These are phyloP conservation scores for Lachnellula subtilissima DNA, from an alignment of 2,329 filamentous ascomycete genomes.

Conservation along the genomic window DNA sequence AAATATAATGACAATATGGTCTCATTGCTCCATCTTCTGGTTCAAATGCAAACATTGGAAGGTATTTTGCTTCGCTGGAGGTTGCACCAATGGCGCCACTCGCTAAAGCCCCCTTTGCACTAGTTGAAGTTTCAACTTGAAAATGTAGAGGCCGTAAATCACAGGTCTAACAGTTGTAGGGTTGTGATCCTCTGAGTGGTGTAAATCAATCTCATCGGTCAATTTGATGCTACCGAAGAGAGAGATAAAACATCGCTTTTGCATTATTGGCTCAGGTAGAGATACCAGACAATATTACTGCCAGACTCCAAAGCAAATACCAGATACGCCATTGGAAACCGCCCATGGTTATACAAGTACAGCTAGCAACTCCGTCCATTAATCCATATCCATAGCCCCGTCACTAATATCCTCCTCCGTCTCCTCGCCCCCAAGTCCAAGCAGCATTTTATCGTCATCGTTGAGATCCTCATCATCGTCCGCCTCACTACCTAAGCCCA, in stretches of 20 bases:
- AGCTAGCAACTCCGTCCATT: not conserved
- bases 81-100: not conserved
- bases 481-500: slow-evolving; percentile 42
- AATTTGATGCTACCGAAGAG: too few relatives aligned
- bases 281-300: not conserved
- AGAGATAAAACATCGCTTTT: too few relatives aligned
- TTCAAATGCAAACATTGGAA: not conserved
- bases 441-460: slow-evolving; percentile 40
- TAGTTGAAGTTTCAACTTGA: too few relatives aligned
- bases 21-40: too few relatives aligned
- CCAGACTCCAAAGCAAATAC: not conserved
- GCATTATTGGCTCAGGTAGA: too few relatives aligned
- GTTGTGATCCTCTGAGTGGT: too few relatives aligned
- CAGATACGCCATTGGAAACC: not conserved
- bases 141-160: too few relatives aligned
- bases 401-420: slow-evolving; percentile 32
- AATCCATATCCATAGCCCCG: slow-evolving; percentile 29
- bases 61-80: not conserved
- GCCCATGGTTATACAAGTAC: not conserved
- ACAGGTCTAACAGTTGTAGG: too few relatives aligned
- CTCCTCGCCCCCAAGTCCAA: slow-evolving; percentile 29
- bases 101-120: not conserved
- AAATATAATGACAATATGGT: too few relatives aligned
- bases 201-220: too few relatives aligned
- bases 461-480: slow-evolving; percentile 41